Percentiles rank a stretch among this genome's conserved stretches.
Conservation (phyloP, 805 yeast genomes). For the Kodamaea laetipori region DNA sequence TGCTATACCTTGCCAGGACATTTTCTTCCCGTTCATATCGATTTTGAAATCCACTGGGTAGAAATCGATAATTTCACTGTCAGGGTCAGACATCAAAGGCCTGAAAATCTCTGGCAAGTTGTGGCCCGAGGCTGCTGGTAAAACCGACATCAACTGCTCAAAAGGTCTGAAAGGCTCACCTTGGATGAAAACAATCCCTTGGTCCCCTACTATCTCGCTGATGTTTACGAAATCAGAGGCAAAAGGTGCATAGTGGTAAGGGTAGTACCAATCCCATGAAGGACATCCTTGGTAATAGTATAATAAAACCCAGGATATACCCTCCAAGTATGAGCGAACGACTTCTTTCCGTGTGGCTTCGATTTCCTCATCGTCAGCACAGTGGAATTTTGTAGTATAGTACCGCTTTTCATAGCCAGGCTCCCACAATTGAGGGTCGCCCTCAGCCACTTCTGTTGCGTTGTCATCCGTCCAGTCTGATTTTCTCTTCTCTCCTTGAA, state of each 20-base stretch:
- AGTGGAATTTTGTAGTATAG: slow-evolving; percentile 72
- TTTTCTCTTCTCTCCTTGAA: slow-evolving; percentile 13
- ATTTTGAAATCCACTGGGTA: slow-evolving; percentile 86
- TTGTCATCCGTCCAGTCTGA: slow-evolving; percentile 26
- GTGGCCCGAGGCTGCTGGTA: slow-evolving; percentile 92
- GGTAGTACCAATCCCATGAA: slow-evolving; percentile 98
- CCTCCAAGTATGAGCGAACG: slow-evolving; percentile 80
- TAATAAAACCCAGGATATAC: slow-evolving; percentile 93
- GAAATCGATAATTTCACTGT: slow-evolving; percentile 85
- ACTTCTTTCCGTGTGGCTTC: slow-evolving; percentile 57
- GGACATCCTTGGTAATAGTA: slow-evolving; percentile 98
- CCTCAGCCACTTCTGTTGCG: slow-evolving; percentile 28
- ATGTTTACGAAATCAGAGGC: slow-evolving; percentile 79
- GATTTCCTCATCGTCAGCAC: slow-evolving; percentile 55
- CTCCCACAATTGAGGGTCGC: slow-evolving; percentile 66
- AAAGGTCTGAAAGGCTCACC: slow-evolving; percentile 88
- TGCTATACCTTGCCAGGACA: slow-evolving; percentile 95
- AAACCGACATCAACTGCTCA: slow-evolving; percentile 92
- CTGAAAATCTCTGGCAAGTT: slow-evolving; percentile 80
- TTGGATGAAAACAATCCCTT: slow-evolving; percentile 55
- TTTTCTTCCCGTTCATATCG: slow-evolving; percentile 94
- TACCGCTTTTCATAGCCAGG: slow-evolving; percentile 86
- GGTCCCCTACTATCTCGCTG: slow-evolving; percentile 43
- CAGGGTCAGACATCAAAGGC: slow-evolving; percentile 75
- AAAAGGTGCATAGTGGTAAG: slow-evolving; percentile 97